Evolutionary conservation across 768 basidiomycete genomes (phyloP), one percentile per base, ranked within the genome.

Genomic region (Serendipita sp.): DNA sequence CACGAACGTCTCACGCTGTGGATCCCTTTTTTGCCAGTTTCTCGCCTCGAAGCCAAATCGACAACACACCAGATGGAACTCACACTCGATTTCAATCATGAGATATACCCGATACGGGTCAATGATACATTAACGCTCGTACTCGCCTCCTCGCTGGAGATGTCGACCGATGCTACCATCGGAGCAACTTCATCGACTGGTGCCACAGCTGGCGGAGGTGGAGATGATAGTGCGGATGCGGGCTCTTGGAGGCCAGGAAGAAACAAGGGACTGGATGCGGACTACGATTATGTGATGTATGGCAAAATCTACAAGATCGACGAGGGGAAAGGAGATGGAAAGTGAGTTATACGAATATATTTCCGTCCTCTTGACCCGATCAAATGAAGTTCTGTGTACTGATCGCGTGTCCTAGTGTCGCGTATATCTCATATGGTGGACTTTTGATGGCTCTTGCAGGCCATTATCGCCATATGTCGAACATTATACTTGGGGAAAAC

Each of bases 261-360:
- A 13, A 80, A 79, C 68, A 79, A 81, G 71, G 94, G 85, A 10
- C 73, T 99, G 31, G 95, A 97, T 67, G 88, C 92, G 65, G 93
- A 98, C 68, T 99, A 92, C 70, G 94, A 97, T 71, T 99, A 98
- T 77, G 95, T 99, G 68, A 97, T 97, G 93, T 93, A 91, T 73
- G 95, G 95, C 36, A 98, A 94, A 84, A 92, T 97, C 55, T 99
- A 99, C 79, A 93, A 93, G 73, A 96, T 95, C 72, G 95, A 99
- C 72, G 86, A 88, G 15, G 87, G 84, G 66, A 83, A 82, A 13
- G 80, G 81, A 37, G 91, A 94, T 69, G 82, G 85, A 69, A 92
- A 95, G 91, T 94, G 77, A 67, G 88, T 77, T 23, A 23, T 23
- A 23, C 1, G 23, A 23, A 64, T 55, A 34, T 40, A 31, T n/a